Evolutionary conservation across 768 basidiomycete species (phyloP).

Genomic region (Boletus barrowsii): DNA sequence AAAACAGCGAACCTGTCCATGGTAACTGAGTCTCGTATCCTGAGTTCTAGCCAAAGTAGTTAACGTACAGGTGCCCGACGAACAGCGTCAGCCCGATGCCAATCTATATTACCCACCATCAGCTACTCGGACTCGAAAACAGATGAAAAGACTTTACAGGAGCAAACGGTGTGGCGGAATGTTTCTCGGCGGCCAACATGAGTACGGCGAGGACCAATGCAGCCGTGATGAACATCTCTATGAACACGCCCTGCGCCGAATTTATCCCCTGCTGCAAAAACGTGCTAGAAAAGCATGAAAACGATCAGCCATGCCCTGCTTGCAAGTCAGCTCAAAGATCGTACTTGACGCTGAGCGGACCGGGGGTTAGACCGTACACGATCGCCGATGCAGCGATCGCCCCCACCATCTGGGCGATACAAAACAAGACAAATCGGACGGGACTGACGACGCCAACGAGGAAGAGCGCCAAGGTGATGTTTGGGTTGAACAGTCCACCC

Average conservation of each 20-base stretch:
- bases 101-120: slow-evolving; percentile 34
- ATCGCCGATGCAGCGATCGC: slow-evolving; percentile 59
- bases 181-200: slow-evolving; percentile 73
- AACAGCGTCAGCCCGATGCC: slow-evolving; percentile 68
- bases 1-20: slow-evolving; percentile 49
- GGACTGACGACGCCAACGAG: slow-evolving; percentile 54
- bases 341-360: slow-evolving; percentile 53
- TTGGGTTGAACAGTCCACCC: slow-evolving; percentile 65
- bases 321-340: slow-evolving; percentile 9
- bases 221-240: slow-evolving; percentile 69
- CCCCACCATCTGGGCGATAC: slow-evolving; percentile 58
- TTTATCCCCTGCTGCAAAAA: slow-evolving; percentile 45
- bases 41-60: not conserved
- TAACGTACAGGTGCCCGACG: slow-evolving; percentile 53
- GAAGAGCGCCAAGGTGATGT: slow-evolving; percentile 57
- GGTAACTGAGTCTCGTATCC: not conserved
- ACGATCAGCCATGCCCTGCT: slow-evolving; percentile 1
- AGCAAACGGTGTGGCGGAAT: slow-evolving; percentile 60
- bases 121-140: not conserved
- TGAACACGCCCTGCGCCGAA: slow-evolving; percentile 59
- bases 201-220: slow-evolving; percentile 60
- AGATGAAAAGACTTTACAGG: slow-evolving; percentile 40
- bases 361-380: slow-evolving; percentile 52
- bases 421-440: slow-evolving; percentile 55
- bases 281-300: slow-evolving; percentile 37